Evolutionary conservation across 2,329 filamentous ascomycete species (phyloP).

Genomic region (Trichoderma guizhouense): DNA sequence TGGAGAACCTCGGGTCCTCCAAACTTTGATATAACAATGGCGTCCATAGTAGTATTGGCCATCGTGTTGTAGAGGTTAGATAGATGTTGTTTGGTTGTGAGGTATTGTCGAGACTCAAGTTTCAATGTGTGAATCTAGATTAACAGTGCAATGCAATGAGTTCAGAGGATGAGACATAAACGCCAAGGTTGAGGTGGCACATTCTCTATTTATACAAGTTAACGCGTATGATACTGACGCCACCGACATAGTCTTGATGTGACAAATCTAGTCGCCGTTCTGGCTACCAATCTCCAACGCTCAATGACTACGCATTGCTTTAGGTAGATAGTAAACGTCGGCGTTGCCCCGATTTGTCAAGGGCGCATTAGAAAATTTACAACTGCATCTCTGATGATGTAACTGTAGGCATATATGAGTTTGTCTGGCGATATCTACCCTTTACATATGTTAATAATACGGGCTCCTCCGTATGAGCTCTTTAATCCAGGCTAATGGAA

Average conservation of each 20-base stretch:
- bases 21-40: slow-evolving; percentile 11
- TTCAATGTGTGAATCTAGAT: background rate
- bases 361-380: background rate
- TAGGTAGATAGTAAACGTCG: background rate
- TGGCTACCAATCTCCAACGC: background rate
- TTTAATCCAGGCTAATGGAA: background rate
- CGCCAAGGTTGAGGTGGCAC: too few species aligned
- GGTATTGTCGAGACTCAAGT: background rate
- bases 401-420: background rate
- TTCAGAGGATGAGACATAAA: background rate
- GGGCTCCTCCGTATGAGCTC: background rate
- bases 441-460: background rate
- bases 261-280: background rate
- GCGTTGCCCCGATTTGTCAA: background rate
- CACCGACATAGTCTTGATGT: background rate
- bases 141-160: background rate
- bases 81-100: background rate
- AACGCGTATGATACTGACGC: background rate
- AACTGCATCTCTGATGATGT: background rate
- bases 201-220: background rate
- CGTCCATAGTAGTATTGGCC: slow-evolving; percentile 5
- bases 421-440: background rate
- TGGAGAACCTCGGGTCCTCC: slow-evolving; percentile 2
- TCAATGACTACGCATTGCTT: background rate
- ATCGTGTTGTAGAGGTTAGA: background rate